Evolutionary conservation across 192 early-diverging fungal species (phyloP).

Genomic region (Chytriomyces sp.): DNA sequence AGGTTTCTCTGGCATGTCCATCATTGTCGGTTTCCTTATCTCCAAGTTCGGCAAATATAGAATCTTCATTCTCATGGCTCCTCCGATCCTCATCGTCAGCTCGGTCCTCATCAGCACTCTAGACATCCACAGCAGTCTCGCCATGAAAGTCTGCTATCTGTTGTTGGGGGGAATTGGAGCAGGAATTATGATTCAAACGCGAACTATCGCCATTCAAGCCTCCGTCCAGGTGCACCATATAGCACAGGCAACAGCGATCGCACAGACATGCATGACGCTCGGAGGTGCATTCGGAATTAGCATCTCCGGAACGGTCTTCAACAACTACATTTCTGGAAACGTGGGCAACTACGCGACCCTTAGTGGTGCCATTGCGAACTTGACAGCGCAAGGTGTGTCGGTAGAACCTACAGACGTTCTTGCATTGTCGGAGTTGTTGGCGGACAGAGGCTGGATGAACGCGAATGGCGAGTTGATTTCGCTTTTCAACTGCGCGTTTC

Average conservation of each 20-base stretch:
- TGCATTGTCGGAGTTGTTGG: constrained; percentile 1
- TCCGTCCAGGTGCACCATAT: constrained; percentile 62
- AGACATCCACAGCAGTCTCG: constrained; percentile 46
- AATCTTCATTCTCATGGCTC: constrained; percentile 59
- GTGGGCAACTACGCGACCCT: constrained; percentile 26
- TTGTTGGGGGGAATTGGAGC: constrained; percentile 69
- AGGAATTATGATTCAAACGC: constrained; percentile 69
- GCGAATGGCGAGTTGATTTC: neutral
- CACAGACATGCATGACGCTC: constrained; percentile 48
- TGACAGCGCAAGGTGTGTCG: neutral
- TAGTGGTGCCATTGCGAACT: neutral
- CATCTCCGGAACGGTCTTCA: constrained; percentile 60
- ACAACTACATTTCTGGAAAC: constrained; percentile 46
- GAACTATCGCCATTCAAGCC: constrained; percentile 68
- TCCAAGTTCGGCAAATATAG: constrained; percentile 57
- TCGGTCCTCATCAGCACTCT: constrained; percentile 61
- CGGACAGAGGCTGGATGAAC: no score
- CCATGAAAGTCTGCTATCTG: constrained; percentile 58
- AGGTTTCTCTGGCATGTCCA: constrained; percentile 38
- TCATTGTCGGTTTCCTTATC: constrained; percentile 46
- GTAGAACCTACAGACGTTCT: neutral
- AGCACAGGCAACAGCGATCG: constrained; percentile 50
- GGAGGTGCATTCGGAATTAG: constrained; percentile 60
- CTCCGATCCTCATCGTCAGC: constrained; percentile 56
- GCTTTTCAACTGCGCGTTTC: constrained; percentile 5